Percentiles rank a stretch among this genome's conserved stretches.
phyloP scores from a whole-genome alignment of 768 basidiomycete genomes.

The Suillus cothurnatus region DNA sequence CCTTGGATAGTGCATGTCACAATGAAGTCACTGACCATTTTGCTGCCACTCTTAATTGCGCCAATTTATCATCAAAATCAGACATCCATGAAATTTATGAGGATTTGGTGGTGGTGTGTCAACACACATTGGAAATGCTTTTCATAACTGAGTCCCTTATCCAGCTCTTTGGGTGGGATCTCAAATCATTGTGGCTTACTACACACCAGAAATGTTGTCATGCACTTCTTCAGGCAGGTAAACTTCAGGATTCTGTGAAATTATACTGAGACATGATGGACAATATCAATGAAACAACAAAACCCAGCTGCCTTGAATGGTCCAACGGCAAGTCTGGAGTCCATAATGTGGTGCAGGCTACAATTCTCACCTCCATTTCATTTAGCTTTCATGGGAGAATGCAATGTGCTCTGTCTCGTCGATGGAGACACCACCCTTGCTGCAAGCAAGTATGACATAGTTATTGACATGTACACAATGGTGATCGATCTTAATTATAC shows the following conservation, averaged over 20 bases:
- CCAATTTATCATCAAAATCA: neutral
- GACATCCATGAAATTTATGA: neutral
- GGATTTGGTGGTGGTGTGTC: neutral
- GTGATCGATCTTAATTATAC: neutral
- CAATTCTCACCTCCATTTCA: neutral
- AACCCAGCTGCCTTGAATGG: neutral
- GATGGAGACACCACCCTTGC: neutral
- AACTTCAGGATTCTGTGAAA: neutral
- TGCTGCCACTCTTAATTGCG: neutral
- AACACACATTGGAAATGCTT: too few species aligned
- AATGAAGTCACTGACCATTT: neutral
- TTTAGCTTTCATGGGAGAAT: neutral
- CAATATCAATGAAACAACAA: neutral
- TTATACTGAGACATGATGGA: neutral
- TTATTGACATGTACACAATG: neutral
- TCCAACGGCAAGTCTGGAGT: neutral
- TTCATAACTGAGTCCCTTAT: neutral
- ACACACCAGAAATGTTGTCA: neutral
- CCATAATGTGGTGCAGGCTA: neutral
- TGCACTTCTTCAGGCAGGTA: neutral
- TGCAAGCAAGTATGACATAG: neutral
- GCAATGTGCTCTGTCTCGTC: neutral
- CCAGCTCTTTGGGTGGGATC: neutral
- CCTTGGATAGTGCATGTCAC: neutral
- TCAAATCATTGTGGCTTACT: neutral